These are phyloP conservation scores for Ensete glaucum DNA, from an alignment of 176 grass and related monocot genomes.

Conservation along the genomic window DNA sequence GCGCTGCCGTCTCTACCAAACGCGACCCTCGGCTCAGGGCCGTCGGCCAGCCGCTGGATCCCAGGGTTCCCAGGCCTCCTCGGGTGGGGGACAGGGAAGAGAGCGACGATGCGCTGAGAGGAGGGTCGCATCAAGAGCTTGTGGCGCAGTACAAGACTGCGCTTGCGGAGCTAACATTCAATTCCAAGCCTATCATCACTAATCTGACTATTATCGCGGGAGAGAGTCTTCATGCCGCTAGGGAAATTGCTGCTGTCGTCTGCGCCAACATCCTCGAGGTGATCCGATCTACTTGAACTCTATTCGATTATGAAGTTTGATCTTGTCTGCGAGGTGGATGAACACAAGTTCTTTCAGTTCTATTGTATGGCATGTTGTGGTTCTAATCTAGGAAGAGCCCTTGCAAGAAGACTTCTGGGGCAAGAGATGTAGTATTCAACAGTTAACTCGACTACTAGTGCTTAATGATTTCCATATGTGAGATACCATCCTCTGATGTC, in stretches of 20 bases:
- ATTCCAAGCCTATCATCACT: constrained; percentile 98
- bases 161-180: constrained; percentile 89
- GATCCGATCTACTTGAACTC: constrained; percentile 23
- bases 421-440: neutral
- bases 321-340: neutral
- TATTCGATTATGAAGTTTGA: neutral
- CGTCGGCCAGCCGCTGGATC: constrained; percentile 1
- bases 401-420: neutral
- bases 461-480: neutral
- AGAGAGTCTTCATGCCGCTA: constrained; percentile 83
- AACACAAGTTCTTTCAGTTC: neutral
- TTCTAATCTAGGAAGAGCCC: too few species aligned
- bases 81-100: constrained; percentile 7
- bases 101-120: constrained; percentile 10
- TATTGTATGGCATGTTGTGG: neutral
- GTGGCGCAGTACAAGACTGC: constrained; percentile 89
- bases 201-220: constrained; percentile 99
- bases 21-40: constrained; percentile 7
- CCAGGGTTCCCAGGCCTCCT: neutral
- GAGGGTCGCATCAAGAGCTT: constrained; percentile 47
- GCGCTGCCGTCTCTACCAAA: neutral
- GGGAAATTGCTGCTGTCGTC: constrained; percentile 64
- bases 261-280: constrained; percentile 97
- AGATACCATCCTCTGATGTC: neutral
- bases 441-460: neutral